Evolutionary conservation across 75 land plant species (phyloP).

Genomic region (Adiantum capillusveneris): DNA sequence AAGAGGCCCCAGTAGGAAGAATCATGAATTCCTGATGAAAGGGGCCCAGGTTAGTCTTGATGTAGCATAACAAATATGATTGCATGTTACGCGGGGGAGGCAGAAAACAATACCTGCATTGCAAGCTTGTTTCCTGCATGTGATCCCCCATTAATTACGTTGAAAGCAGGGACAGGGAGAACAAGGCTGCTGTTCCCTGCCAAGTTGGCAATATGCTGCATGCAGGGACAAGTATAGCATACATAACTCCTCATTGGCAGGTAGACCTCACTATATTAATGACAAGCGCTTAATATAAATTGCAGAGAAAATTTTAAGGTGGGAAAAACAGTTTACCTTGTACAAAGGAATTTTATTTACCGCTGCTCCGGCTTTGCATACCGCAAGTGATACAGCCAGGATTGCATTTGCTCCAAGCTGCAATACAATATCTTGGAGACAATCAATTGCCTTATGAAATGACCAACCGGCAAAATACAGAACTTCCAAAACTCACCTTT

Average conservation of each 20-base stretch:
- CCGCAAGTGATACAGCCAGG: constrained; percentile 87
- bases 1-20: constrained; percentile 85
- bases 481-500: constrained; percentile 41
- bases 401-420: constrained; percentile 99
- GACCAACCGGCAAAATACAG: no score
- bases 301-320: no score
- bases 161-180: constrained; percentile 98
- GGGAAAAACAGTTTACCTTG: constrained; percentile 49
- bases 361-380: constrained; percentile 93
- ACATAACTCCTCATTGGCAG: no score
- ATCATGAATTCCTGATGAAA: constrained; percentile 91
- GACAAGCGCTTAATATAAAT: no score
- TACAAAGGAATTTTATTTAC: constrained; percentile 79
- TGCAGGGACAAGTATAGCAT: no score
- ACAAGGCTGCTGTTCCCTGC: constrained; percentile 87
- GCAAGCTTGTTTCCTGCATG: constrained; percentile 99
- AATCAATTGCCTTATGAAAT: no score
- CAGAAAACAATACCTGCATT: constrained; percentile 88
- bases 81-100: no score
- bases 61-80: no score
- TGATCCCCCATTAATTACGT: constrained; percentile 99
- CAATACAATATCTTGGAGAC: constrained; percentile 1
- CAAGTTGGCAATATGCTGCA: constrained; percentile 93
- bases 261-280: no score
- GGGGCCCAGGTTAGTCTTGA: no score